Evolutionary conservation across 192 early-diverging fungal genomes (phyloP), one percentile per base, ranked within the genome.

Genomic region (Coemansia sp.): DNA sequence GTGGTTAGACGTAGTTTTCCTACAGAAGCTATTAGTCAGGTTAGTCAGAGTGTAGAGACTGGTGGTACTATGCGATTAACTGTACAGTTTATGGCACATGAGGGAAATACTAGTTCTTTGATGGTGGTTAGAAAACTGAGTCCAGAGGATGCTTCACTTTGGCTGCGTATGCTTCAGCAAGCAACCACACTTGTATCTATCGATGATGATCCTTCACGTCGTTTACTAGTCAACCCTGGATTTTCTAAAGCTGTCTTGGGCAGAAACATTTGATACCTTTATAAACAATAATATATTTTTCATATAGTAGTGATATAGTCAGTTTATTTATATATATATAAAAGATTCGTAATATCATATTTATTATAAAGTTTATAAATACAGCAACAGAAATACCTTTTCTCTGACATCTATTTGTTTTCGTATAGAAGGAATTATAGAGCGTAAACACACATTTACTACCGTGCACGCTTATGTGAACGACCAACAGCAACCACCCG

Each of bases 121-220:
- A 14, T 75, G 8, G 56, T 53, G 9, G 53, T 75, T 45, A 33
- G 56, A 10, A 45, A 42, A 1, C 43, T 67, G 29, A 56, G 40
- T 22, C 54, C 46, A 15, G 72, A 75, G 28, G 30, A 26, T n/a
- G 64, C 63, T 8, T 52, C 20, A 2, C 33, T 75, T 18, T 75
- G 72, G 72, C 37, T 63, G 5, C 49, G 64, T 3, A 58, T 75
- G 72, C 49, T 75, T 30, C 42, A 49, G 37, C 64, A 48, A 18
- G 32, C 60, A 0, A 60, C 64, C 25, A 37, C 51, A 2, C 43
- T 74, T 35, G 38, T 55, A 8, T 41, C 64, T 17, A 52, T 59
- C 7, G 64, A 67, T 14, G 71, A 58, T 3, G 40, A 29, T 1
- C 25, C 33, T 29, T 25, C 19, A 23, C 58, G 55, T 53, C 29